These are phyloP conservation scores for Irpex lacteus DNA, from an alignment of 1,284 basidiomycete species.

Conservation along the genomic window DNA sequence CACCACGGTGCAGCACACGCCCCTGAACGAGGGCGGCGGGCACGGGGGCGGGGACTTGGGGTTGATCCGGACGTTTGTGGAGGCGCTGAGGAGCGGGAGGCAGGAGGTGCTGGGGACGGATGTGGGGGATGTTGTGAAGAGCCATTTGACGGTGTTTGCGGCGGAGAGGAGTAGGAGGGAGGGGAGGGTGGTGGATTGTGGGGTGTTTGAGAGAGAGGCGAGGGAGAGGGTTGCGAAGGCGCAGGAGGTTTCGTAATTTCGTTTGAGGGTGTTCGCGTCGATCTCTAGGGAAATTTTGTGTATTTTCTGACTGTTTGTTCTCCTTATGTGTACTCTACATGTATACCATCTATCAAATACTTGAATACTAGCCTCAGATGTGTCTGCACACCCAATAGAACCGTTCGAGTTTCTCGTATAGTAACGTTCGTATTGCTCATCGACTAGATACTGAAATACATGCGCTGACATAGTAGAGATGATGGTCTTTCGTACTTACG, in stretches of 20 bases:
- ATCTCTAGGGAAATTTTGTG: no score
- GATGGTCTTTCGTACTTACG: neutral
- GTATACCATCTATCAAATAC: neutral
- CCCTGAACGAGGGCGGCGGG: conserved; percentile 57
- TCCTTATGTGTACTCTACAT: no score
- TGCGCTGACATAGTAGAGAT: neutral
- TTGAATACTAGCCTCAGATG: neutral
- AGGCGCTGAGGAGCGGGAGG: conserved; percentile 61
- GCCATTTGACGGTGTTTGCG: conserved; percentile 82
- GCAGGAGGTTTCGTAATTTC: neutral
- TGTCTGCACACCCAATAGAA: neutral
- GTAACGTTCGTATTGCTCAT: neutral
- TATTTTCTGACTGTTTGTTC: no score
- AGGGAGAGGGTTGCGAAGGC: conserved; percentile 28
- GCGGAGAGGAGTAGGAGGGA: conserved; percentile 73
- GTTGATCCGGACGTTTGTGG: conserved; percentile 67
- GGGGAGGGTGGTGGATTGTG: conserved; percentile 64
- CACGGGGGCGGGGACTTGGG: conserved; percentile 84
- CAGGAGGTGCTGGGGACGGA: conserved; percentile 67
- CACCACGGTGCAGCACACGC: conserved; percentile 45
- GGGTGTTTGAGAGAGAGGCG: conserved; percentile 52
- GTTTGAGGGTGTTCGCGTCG: no score
- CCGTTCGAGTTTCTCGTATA: neutral
- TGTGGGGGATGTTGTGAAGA: conserved; percentile 67
- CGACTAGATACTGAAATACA: neutral